These are phyloP conservation scores for Ganoderma sinense DNA, from an alignment of 1,284 basidiomycete genomes.

Conservation along the genomic window DNA sequence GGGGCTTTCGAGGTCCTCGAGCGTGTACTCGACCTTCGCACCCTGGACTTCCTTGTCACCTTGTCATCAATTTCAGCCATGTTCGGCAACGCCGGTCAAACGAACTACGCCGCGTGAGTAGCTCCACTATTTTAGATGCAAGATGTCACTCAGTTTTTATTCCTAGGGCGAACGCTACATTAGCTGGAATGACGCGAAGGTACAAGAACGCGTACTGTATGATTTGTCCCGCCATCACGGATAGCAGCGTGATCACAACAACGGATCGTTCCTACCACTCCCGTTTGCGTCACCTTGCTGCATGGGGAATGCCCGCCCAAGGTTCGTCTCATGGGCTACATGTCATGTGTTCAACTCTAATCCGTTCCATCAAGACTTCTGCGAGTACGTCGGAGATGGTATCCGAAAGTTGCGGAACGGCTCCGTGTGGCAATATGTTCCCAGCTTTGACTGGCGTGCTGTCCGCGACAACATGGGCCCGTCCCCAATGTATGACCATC, in stretches of 20 bases:
- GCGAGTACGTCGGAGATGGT: slow-evolving; percentile 40
- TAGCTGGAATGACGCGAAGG: slow-evolving; percentile 39
- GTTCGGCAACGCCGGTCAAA: slow-evolving; percentile 49
- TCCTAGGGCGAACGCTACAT: slow-evolving; percentile 45
- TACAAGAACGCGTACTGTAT: slow-evolving; percentile 47
- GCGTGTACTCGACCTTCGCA: slow-evolving; percentile 29
- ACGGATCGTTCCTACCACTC: slow-evolving; percentile 19
- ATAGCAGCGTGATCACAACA: slow-evolving; percentile 30
- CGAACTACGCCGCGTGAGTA: slow-evolving; percentile 48
- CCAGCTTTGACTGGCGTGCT: slow-evolving; percentile 40
- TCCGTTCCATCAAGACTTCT: slow-evolving; percentile 34
- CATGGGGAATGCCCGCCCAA: slow-evolving; percentile 40
- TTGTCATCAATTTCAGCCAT: slow-evolving; percentile 46
- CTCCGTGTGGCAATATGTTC: slow-evolving; percentile 39
- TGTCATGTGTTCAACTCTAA: background rate
- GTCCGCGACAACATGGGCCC: slow-evolving; percentile 32
- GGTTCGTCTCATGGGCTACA: background rate
- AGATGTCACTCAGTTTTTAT: background rate
- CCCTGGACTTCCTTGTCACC: slow-evolving; percentile 47
- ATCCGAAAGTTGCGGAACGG: slow-evolving; percentile 32
- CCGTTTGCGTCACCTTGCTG: slow-evolving; percentile 28
- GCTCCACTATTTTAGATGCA: background rate
- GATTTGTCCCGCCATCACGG: slow-evolving; percentile 44
- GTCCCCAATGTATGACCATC: slow-evolving; percentile 35
- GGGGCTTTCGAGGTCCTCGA: slow-evolving; percentile 40